These are phyloP conservation scores for Rhynchosporium secalis DNA, from an alignment of 2,329 filamentous ascomycete genomes.

Conservation along the genomic window DNA sequence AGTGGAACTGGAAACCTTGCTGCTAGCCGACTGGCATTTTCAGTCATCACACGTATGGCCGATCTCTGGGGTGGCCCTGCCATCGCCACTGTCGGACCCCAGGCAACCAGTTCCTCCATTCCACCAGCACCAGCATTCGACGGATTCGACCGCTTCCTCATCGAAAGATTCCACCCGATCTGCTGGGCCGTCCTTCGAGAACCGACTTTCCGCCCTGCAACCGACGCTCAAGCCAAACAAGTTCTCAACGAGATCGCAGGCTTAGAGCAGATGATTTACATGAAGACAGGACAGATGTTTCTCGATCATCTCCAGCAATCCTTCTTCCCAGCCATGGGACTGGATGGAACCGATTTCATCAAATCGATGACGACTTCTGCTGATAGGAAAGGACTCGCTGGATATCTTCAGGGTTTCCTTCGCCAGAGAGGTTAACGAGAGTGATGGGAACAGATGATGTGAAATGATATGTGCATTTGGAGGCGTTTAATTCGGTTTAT, in stretches of 20 bases:
- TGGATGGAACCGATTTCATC: conserved; percentile 61
- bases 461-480: conserved; percentile 24
- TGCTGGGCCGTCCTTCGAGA: conserved; percentile 88
- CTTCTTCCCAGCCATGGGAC: conserved; percentile 65
- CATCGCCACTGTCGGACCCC: conserved; percentile 56
- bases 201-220: conserved; percentile 72
- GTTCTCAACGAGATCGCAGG: conserved; percentile 85
- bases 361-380: conserved; percentile 57
- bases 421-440: conserved; percentile 41
- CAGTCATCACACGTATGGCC: conserved; percentile 79
- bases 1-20: conserved; percentile 58
- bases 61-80: conserved; percentile 89
- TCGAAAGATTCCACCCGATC: conserved; percentile 82
- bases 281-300: conserved; percentile 84
- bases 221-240: conserved; percentile 83
- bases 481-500: conserved; percentile 28
- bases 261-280: conserved; percentile 85
- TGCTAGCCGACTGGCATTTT: conserved; percentile 72
- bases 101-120: conserved; percentile 50
- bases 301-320: conserved; percentile 64
- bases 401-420: conserved; percentile 62
- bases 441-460: conserved; percentile 9
- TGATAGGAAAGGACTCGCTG: conserved; percentile 62
- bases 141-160: conserved; percentile 89
- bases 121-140: conserved; percentile 64